Conservation (phyloP, 345 rosid species). For the Acer campestre region DNA sequence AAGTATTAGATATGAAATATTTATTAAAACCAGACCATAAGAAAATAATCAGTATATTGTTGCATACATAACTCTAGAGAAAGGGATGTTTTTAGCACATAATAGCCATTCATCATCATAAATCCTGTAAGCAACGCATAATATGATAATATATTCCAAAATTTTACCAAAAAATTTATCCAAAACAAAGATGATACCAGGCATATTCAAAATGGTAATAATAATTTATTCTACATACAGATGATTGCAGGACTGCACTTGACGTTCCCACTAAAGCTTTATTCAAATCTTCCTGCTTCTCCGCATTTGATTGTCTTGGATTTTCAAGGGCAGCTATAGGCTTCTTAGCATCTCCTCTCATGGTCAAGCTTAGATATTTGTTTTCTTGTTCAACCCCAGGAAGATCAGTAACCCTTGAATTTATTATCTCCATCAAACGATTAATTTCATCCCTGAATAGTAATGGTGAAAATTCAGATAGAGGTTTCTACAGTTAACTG, state of each 20-base stretch:
- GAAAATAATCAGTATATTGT: not conserved
- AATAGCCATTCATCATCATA: not conserved
- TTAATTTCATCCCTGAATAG: constrained; percentile 68
- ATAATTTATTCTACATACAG: constrained; percentile 45
- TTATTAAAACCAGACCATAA: not conserved
- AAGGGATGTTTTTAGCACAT: not conserved
- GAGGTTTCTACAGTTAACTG: constrained; percentile 4
- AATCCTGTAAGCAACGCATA: not conserved
- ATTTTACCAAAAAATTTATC: not conserved
- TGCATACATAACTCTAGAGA: not conserved
- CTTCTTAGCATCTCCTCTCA: constrained; percentile 34
- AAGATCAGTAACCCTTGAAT: constrained; percentile 57
- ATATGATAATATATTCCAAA: not conserved
- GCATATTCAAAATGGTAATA: not conserved
- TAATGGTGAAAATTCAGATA: constrained; percentile 24
- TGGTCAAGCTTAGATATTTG: constrained; percentile 25
- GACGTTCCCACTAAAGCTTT: constrained; percentile 40
- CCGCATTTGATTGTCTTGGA: constrained; percentile 34
- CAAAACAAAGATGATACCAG: not conserved
- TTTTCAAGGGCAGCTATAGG: constrained; percentile 33
- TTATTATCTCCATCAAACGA: constrained; percentile 59
- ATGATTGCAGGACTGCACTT: constrained; percentile 48
- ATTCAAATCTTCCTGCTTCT: constrained; percentile 39
- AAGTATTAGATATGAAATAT: not conserved
- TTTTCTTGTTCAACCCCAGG: constrained; percentile 41